phyloP scores from a whole-genome alignment of 2,329 filamentous ascomycete genomes.

The Diaporthe sp. region DNA sequence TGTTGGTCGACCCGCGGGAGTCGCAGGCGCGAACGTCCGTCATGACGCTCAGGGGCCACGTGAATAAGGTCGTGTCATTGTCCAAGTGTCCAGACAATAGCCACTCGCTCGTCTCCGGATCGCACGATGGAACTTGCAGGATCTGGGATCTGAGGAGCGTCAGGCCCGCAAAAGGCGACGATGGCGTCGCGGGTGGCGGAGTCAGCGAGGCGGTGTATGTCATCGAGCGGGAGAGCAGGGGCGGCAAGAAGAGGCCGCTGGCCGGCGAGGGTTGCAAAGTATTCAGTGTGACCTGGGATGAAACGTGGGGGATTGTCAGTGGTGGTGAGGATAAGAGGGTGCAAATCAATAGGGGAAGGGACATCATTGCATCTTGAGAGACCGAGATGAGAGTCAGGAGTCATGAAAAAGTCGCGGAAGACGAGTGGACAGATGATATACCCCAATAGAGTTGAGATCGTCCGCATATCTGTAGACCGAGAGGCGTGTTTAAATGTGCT shows the following conservation, averaged over 20 bases:
- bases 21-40: constrained; percentile 82
- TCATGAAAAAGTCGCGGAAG: constrained; percentile 11
- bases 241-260: constrained; percentile 73
- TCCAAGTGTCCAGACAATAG: constrained; percentile 72
- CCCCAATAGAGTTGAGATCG: constrained; percentile 42
- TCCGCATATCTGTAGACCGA: constrained; percentile 13
- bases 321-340: constrained; percentile 94
- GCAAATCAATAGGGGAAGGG: constrained; percentile 85
- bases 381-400: neutral
- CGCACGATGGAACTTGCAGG: constrained; percentile 91
- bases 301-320: constrained; percentile 88
- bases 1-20: constrained; percentile 90
- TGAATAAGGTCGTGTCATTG: constrained; percentile 75
- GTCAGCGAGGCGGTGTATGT: constrained; percentile 81
- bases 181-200: constrained; percentile 70
- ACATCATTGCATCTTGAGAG: constrained; percentile 57
- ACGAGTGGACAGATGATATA: constrained; percentile 42
- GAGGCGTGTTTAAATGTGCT: constrained; percentile 12
- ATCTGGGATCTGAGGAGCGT: constrained; percentile 92
- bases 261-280: constrained; percentile 92
- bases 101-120: constrained; percentile 89
- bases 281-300: constrained; percentile 89
- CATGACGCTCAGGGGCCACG: constrained; percentile 93
- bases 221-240: constrained; percentile 81
- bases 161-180: constrained; percentile 71